Conservation (phyloP, 179 eudicot species). For the Nepenthes alata region DNA sequence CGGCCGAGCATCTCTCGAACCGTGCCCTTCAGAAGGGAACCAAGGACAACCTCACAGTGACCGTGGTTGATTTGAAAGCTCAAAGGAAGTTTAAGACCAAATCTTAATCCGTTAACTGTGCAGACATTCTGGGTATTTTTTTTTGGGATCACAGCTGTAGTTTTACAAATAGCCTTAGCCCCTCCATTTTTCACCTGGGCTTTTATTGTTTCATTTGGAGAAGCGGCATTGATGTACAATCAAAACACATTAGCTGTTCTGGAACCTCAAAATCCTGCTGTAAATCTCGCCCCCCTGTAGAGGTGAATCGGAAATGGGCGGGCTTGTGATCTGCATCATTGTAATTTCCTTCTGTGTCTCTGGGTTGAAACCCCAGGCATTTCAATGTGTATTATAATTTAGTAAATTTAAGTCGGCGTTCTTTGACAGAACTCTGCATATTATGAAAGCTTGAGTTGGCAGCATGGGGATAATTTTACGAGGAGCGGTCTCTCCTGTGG, state of each 20-base stretch:
- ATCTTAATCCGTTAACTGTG: background rate
- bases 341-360: conserved; percentile 1
- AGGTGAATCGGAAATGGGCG: background rate
- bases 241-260: conserved; percentile 1
- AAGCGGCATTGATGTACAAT: background rate
- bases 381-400: background rate
- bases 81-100: conserved; percentile 29
- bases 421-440: no score
- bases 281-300: background rate
- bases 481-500: no score
- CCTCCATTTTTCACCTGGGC: background rate
- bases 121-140: background rate
- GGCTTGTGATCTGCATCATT: background rate
- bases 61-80: conserved; percentile 31
- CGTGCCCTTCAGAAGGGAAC: conserved; percentile 31
- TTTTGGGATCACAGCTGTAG: background rate
- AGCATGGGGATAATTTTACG: no score
- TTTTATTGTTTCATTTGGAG: background rate
- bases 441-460: no score
- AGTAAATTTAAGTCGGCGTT: no score
- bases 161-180: background rate
- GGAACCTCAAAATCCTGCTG: background rate
- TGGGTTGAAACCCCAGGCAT: conserved; percentile 4
- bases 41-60: conserved; percentile 34
- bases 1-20: conserved; percentile 28